Evolutionary conservation across 1,284 basidiomycete species (phyloP), one percentile per base, ranked within the genome.

Genomic region (Tilletiaria anomala): DNA sequence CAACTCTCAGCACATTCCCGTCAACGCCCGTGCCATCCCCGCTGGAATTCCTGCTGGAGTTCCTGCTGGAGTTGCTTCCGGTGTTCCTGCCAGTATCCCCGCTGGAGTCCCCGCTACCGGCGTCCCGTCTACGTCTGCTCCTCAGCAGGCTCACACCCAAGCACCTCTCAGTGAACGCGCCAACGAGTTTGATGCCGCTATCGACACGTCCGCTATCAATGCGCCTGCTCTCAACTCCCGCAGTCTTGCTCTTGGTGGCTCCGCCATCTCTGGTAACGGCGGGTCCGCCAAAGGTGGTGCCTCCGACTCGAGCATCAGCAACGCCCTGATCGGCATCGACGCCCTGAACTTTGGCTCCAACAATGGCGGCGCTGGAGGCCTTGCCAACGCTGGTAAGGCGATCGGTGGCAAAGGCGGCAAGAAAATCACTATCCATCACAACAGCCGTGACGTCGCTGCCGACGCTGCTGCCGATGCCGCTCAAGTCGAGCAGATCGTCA

Each of bases 311-410:
- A 32, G 34, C 2, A 39, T 43, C 16, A 35, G 34, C 22, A 37
- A 33, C 17, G 23, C 31, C 22, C 43, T 46, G 8, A 26, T 46
- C 34, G 44, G 44, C 21, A 8, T 46, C 17, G 39, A 38, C 29
- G 43, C 43, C n/a, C 43, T 45, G 22, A 46, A 45, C 44, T 44
- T 45, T 34, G 37, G 37, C 44, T 36, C 32, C 43, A 38, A 43
- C 37, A 46, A 45, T 21, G 44, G 44, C 14, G 40, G 40, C 12
- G 16, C 19, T n/a, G 39, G 32, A 11, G 29, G 29, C n/a, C 8
- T 3, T 29, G 39, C 26, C 29, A 32, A 31, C 17, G 23, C 24
- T 11, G 18, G 26, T 19, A 17, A 18, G 17, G 39, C 24, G 12
- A 16, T 18, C 20, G 39, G 39, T 18, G 39, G 39, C 29, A 11